phyloP scores from a whole-genome alignment of 2,329 filamentous ascomycete species.

The Colletotrichum caudatum region DNA sequence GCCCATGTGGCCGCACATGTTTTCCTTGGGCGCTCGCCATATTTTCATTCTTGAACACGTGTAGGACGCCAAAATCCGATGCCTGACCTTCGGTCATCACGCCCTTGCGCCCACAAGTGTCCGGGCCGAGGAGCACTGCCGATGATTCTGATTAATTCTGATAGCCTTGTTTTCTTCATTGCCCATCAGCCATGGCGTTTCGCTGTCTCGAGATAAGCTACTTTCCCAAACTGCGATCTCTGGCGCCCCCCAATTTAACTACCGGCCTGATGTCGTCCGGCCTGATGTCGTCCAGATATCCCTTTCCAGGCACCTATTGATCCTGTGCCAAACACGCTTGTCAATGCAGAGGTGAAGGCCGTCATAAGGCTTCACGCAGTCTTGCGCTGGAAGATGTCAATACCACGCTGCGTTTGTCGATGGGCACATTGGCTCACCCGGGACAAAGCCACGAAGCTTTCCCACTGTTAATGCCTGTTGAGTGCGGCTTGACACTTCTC shows the following conservation, averaged over 20 bases:
- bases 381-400: conserved; percentile 9
- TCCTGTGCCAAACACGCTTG: neutral
- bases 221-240: neutral
- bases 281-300: neutral
- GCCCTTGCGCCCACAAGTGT: neutral
- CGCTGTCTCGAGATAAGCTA: conserved; percentile 19
- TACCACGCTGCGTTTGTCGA: neutral
- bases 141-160: conserved; percentile 32
- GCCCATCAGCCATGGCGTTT: conserved; percentile 24
- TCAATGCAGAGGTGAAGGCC: neutral
- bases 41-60: neutral
- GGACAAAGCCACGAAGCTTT: conserved; percentile 30
- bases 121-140: conserved; percentile 19
- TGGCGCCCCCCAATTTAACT: neutral
- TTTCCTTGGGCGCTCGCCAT: neutral
- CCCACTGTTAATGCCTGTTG: neutral
- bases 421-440: conserved; percentile 19
- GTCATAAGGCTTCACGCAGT: neutral
- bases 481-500: conserved; percentile 9
- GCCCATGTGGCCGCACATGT: neutral
- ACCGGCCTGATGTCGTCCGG: neutral
- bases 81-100: neutral
- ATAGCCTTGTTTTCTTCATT: conserved; percentile 28
- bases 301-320: neutral
- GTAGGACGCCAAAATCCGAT: neutral